phyloP scores from a whole-genome alignment of 805 yeast species.

The Ogataea kodamae region DNA sequence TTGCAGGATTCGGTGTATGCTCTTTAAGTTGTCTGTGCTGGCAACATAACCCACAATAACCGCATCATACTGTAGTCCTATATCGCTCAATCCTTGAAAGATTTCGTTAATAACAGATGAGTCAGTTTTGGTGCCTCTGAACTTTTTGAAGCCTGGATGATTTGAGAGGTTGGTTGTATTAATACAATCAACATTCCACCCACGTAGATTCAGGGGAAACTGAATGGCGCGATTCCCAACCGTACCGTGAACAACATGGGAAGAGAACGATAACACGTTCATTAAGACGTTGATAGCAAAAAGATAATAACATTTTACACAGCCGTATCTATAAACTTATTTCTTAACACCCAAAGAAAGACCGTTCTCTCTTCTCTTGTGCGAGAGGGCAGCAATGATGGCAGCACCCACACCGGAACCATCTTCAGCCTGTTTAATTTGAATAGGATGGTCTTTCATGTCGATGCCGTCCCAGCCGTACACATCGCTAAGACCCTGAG shows the following conservation, averaged over 20 bases:
- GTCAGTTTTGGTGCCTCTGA: constrained; percentile 54
- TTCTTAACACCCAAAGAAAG: constrained; percentile 55
- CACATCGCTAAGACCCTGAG: constrained; percentile 85
- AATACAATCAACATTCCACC: constrained; percentile 91
- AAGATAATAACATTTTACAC: constrained; percentile 5
- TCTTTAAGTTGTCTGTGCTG: constrained; percentile 49
- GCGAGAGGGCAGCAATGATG: constrained; percentile 91
- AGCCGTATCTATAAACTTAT: constrained; percentile 4
- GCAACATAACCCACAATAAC: constrained; percentile 82
- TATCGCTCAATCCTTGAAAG: constrained; percentile 51
- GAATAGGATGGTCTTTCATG: constrained; percentile 67
- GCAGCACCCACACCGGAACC: constrained; percentile 99
- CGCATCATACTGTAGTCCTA: constrained; percentile 55
- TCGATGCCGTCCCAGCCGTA: constrained; percentile 65
- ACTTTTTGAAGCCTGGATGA: constrained; percentile 82
- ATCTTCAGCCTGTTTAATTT: constrained; percentile 90
- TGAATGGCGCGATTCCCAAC: constrained; percentile 93
- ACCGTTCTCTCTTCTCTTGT: constrained; percentile 70
- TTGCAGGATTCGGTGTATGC: constrained; percentile 36
- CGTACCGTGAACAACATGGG: constrained; percentile 93
- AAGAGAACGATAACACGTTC: constrained; percentile 59
- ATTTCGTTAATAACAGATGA: constrained; percentile 46
- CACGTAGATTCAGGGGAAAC: constrained; percentile 79
- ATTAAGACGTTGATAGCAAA: no score
- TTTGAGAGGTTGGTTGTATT: constrained; percentile 88